These are phyloP conservation scores for Chrysoporthe austroafricana DNA, from an alignment of 2,329 filamentous ascomycete species.

Conservation along the genomic window DNA sequence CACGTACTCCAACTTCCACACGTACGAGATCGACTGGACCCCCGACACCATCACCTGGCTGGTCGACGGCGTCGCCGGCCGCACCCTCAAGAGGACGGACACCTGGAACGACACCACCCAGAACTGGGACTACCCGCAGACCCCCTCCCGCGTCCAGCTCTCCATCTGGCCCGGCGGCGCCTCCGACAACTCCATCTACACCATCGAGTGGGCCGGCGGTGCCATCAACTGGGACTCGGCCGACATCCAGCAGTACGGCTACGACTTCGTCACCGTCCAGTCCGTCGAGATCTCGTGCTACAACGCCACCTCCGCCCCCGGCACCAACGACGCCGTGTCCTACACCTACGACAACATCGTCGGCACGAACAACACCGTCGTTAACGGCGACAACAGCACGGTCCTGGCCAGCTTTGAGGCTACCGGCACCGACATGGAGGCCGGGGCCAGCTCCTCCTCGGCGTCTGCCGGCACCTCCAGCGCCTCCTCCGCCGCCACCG, in stretches of 20 bases:
- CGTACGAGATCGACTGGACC: slow-evolving; percentile 92
- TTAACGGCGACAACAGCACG: slow-evolving; percentile 75
- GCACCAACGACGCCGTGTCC: slow-evolving; percentile 68
- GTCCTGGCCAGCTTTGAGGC: slow-evolving; percentile 78
- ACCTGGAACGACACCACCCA: slow-evolving; percentile 87
- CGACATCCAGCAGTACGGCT: slow-evolving; percentile 81
- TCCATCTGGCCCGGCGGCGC: slow-evolving; percentile 96
- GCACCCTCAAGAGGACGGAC: slow-evolving; percentile 72
- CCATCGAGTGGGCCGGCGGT: slow-evolving; percentile 90
- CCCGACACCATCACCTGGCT: slow-evolving; percentile 85
- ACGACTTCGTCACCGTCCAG: slow-evolving; percentile 83
- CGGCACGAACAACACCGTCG: slow-evolving; percentile 76
- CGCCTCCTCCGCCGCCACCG: slow-evolving; percentile 32
- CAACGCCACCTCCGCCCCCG: slow-evolving; percentile 63
- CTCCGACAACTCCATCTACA: slow-evolving; percentile 77
- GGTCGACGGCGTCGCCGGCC: slow-evolving; percentile 78
- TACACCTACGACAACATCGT: slow-evolving; percentile 73
- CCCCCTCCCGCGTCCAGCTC: slow-evolving; percentile 85
- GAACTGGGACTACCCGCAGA: slow-evolving; percentile 88
- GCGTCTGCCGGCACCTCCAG: slow-evolving; percentile 25
- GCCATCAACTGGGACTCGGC: slow-evolving; percentile 81
- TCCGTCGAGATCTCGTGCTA: slow-evolving; percentile 87
- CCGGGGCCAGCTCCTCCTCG: slow-evolving; percentile 38
- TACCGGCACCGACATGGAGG: slow-evolving; percentile 76
- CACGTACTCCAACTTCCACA: slow-evolving; percentile 80